Evolutionary conservation across 768 basidiomycete species (phyloP).

Genomic region (Ramaria sp.): DNA sequence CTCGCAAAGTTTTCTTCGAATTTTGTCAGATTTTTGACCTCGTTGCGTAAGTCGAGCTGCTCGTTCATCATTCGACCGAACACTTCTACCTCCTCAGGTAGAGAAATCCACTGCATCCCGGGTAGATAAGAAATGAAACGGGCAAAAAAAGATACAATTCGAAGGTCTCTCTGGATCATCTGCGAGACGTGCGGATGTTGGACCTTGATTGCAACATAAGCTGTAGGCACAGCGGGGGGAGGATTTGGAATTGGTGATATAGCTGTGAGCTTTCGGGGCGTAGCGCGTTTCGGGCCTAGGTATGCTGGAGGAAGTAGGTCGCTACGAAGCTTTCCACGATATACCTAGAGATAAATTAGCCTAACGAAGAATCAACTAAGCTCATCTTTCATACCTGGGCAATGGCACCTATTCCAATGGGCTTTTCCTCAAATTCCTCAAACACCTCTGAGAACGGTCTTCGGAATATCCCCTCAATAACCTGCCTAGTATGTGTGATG

Average conservation of each 20-base stretch:
- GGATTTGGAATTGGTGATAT: conserved; percentile 49
- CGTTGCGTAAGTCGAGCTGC: conserved; percentile 84
- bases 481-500: conserved; percentile 63
- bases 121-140: conserved; percentile 66
- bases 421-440: conserved; percentile 72
- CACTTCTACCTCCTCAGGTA: conserved; percentile 89
- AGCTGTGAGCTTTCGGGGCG: conserved; percentile 33
- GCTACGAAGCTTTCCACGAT: conserved; percentile 74
- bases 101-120: conserved; percentile 92
- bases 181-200: conserved; percentile 81
- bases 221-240: conserved; percentile 64
- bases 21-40: conserved; percentile 73
- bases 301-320: conserved; percentile 82
- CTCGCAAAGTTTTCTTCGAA: conserved; percentile 84
- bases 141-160: conserved; percentile 94
- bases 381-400: conserved; percentile 51
- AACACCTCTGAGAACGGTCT: conserved; percentile 82
- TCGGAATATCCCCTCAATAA: conserved; percentile 78
- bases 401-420: conserved; percentile 98
- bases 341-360: conserved; percentile 43
- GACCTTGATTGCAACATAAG: conserved; percentile 91
- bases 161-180: conserved; percentile 78
- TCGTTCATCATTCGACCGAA: conserved; percentile 96
- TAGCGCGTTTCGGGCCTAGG: conserved; percentile 58
- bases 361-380: neutral